These are phyloP conservation scores for Castanea crenata DNA, from an alignment of 306 rosid species.

Conservation along the genomic window DNA sequence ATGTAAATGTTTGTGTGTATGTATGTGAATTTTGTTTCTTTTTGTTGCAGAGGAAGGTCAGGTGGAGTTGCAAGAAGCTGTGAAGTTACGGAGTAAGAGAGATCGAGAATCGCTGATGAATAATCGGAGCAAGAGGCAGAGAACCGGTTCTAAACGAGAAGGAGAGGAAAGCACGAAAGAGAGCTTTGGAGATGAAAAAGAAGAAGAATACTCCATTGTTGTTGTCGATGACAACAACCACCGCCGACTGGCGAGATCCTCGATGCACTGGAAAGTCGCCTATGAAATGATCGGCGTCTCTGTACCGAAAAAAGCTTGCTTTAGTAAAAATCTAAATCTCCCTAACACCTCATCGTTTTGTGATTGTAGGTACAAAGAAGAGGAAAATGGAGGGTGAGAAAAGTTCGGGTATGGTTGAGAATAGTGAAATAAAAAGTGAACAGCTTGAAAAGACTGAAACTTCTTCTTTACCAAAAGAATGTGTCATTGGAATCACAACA, in stretches of 20 bases:
- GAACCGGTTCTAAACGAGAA: constrained; percentile 31
- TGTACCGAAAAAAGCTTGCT: constrained; percentile 76
- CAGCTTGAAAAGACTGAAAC: constrained; percentile 28
- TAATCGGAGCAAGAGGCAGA: constrained; percentile 40
- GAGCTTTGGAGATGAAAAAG: constrained; percentile 37
- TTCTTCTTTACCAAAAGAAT: neutral
- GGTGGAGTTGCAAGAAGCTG: constrained; percentile 34
- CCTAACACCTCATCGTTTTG: neutral
- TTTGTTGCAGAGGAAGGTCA: constrained; percentile 35
- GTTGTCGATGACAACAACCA: constrained; percentile 22
- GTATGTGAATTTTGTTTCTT: neutral
- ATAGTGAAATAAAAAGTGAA: constrained; percentile 22
- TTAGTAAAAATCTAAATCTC: constrained; percentile 35
- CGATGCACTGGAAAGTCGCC: constrained; percentile 22
- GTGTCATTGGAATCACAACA: constrained; percentile 13
- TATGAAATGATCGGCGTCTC: constrained; percentile 51
- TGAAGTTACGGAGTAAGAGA: constrained; percentile 34
- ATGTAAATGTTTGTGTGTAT: neutral
- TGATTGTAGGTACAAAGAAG: neutral
- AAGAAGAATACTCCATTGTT: constrained; percentile 28
- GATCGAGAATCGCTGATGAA: constrained; percentile 25
- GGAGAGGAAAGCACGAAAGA: constrained; percentile 38
- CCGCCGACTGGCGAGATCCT: constrained; percentile 33
- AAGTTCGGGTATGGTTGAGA: constrained; percentile 7
- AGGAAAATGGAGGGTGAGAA: constrained; percentile 22